Base-by-base conservation (phyloP, 768 basidiomycete genomes). In the Lentinula sp. region DNA sequence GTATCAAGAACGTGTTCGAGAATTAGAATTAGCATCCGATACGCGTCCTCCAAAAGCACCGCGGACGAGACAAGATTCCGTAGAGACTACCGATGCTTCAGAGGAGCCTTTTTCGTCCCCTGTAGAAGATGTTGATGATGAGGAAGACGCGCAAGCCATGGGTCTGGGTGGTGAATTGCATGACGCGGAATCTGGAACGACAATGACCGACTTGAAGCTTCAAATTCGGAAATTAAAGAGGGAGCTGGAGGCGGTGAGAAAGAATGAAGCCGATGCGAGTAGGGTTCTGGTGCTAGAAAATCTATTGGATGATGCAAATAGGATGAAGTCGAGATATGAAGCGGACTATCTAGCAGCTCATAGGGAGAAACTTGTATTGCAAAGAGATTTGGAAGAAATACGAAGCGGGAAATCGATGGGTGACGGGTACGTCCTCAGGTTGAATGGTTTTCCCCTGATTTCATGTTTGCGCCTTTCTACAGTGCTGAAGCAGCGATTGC, bases 181-280 rank as follows among this genome's bases (percentile, higher is more conserved):
- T 62, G 86, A 94, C 65, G 92, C 92, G 0, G 80, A 93, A 48
- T 72, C 84, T 32, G 91, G 92, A 28, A 90, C 86, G 51, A 93
- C 90, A 10, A 95, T 88, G 85, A 98, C 94, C 1, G 93, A 94
- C 69, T 77, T 98, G 63, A 97, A 95, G 70, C 78, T 98, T 33
- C 88, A 92, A 69, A 84, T 98, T 54, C 85, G 88, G 62, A 87
- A 85, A 62, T 80, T 98, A 33, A 78, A 91, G 70, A 77, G 93
- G 28, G 93, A 98, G 69, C 78, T 98, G 36, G 86, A 88, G 53
- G 81, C 85, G 5, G 81, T 88, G 36, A 80, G 80, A 71, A 86
- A 85, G 71, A 88, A 91, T 63, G 87, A 90, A 66, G 88, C 77
- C 6, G 92, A 94, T 68, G 80, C 86, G 6, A 90, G 88, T 62